Conservation (phyloP, 371 early-diverging fungal genomes). For the Lichtheimia ornata region DNA sequence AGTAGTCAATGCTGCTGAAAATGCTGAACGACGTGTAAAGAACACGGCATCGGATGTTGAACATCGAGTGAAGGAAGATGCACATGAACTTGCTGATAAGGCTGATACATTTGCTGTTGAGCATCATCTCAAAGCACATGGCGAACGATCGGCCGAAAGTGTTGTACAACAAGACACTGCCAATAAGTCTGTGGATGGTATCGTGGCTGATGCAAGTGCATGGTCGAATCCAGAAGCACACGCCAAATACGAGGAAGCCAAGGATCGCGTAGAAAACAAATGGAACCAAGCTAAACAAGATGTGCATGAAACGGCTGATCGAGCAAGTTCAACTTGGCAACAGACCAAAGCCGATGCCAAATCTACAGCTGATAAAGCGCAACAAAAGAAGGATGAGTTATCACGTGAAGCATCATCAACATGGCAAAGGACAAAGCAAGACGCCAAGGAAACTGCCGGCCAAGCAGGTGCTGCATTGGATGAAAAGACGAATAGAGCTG, state of each 20-base stretch:
- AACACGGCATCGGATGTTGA: constrained; percentile 9
- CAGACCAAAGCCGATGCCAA: constrained; percentile 11
- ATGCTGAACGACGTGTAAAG: constrained; percentile 5
- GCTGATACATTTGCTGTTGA: constrained; percentile 22
- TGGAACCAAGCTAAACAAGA: constrained; percentile 12
- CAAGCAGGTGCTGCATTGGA: not conserved
- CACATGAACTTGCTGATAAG: constrained; percentile 6
- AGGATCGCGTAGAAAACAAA: constrained; percentile 2
- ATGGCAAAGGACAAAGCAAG: constrained; percentile 8
- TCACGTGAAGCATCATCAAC: not conserved
- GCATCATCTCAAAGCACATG: constrained; percentile 32
- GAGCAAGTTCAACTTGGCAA: constrained; percentile 2
- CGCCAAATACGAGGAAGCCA: constrained; percentile 7
- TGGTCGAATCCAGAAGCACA: constrained; percentile 15
- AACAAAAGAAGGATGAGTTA: not conserved
- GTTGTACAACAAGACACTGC: constrained; percentile 16
- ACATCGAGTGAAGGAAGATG: constrained; percentile 5
- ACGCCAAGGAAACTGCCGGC: not conserved
- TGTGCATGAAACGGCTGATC: constrained; percentile 7
- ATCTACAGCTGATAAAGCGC: constrained; percentile 1
- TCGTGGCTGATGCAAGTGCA: constrained; percentile 9
- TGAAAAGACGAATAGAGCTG: constrained; percentile 5
- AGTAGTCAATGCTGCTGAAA: constrained; percentile 2
- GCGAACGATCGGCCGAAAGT: constrained; percentile 26
- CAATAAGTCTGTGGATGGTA: not conserved